phyloP scores from a whole-genome alignment of 169 alveolate genomes.

The Cryptosporidium andersoni region DNA sequence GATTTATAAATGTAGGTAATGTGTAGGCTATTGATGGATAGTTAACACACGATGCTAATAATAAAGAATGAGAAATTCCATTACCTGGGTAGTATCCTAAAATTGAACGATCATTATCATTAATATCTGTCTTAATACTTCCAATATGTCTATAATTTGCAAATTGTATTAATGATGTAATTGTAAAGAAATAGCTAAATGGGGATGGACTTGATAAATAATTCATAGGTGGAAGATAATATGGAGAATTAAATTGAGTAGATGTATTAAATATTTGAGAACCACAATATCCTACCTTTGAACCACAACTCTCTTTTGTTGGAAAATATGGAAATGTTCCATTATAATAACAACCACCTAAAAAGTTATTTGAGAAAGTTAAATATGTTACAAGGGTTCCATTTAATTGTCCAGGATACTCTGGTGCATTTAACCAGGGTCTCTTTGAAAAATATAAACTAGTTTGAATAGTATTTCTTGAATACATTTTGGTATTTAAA shows the following conservation, averaged over 20 bases:
- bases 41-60: slow-evolving; percentile 34
- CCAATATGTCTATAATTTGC: slow-evolving; percentile 42
- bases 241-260: slow-evolving; percentile 64
- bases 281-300: slow-evolving; percentile 44
- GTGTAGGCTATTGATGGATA: slow-evolving; percentile 28
- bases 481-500: not conserved
- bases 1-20: slow-evolving; percentile 35
- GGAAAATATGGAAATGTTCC: slow-evolving; percentile 65
- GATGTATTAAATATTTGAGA: slow-evolving; percentile 16
- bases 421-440: slow-evolving; percentile 21
- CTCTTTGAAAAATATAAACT: slow-evolving; percentile 59
- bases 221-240: slow-evolving; percentile 54
- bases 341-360: slow-evolving; percentile 67
- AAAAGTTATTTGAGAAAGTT: slow-evolving; percentile 46
- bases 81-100: slow-evolving; percentile 41
- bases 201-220: slow-evolving; percentile 65
- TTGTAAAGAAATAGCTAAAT: slow-evolving; percentile 24
- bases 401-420: slow-evolving; percentile 54
- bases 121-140: slow-evolving; percentile 32
- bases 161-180: slow-evolving; percentile 39
- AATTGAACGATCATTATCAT: slow-evolving; percentile 17
- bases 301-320: slow-evolving; percentile 14
- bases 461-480: slow-evolving; percentile 42
- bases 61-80: slow-evolving; percentile 54
- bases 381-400: slow-evolving; percentile 37